Conservation (phyloP, 352 stramenopile species). For the Globisporangium nagaii region DNA sequence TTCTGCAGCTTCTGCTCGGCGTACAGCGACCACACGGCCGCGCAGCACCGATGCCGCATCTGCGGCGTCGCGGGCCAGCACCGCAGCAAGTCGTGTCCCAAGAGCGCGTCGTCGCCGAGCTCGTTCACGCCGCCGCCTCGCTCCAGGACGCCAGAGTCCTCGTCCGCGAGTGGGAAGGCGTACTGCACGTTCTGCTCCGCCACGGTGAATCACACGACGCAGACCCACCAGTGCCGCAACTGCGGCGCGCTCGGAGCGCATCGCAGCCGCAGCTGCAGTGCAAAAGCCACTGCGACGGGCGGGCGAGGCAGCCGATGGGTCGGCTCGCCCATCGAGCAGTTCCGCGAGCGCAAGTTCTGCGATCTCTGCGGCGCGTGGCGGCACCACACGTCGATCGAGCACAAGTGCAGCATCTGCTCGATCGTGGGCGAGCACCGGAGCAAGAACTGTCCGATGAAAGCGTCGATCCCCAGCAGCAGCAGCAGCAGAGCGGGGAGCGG, state of each 20-base stretch:
- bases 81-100: slow-evolving; percentile 51
- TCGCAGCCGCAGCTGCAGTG: slow-evolving; percentile 43
- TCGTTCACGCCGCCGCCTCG: slow-evolving; percentile 8
- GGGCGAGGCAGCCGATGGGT: slow-evolving; percentile 39
- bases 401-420: slow-evolving; percentile 63
- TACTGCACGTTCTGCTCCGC: slow-evolving; percentile 60
- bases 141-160: slow-evolving; percentile 4
- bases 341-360: slow-evolving; percentile 47
- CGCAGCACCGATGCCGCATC: slow-evolving; percentile 59
- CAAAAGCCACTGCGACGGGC: slow-evolving; percentile 14
- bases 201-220: slow-evolving; percentile 49
- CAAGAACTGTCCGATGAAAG: slow-evolving; percentile 46
- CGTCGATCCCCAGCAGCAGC: slow-evolving; percentile 4
- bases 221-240: slow-evolving; percentile 52
- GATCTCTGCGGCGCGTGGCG: slow-evolving; percentile 47
- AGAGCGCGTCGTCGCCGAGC: slow-evolving; percentile 14
- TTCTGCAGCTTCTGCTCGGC: slow-evolving; percentile 71
- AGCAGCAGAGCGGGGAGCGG: not conserved
- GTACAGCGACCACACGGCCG: slow-evolving; percentile 58
- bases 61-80: slow-evolving; percentile 51
- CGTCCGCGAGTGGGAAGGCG: slow-evolving; percentile 18
- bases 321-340: slow-evolving; percentile 30
- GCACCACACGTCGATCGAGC: slow-evolving; percentile 49
- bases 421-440: slow-evolving; percentile 56
- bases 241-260: slow-evolving; percentile 49